Evolutionary conservation across 1,139 yeast species (phyloP).

Genomic region (Protomyces lactucae-debilis): DNA sequence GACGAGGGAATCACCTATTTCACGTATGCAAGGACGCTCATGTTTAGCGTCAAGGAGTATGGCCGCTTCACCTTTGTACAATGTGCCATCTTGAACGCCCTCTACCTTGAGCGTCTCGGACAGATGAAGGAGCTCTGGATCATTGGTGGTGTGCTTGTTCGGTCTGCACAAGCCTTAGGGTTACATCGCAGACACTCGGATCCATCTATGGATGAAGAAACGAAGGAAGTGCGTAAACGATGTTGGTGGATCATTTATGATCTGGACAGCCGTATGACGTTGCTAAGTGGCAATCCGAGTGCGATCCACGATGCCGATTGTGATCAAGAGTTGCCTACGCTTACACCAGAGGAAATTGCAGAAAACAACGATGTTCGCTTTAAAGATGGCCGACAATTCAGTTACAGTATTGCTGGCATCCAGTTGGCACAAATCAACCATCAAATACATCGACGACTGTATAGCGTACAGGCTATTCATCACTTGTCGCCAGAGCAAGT

Average conservation of each 20-base stretch:
- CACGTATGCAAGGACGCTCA: slow-evolving; percentile 5
- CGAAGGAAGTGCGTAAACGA: slow-evolving; percentile 44
- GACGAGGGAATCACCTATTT: not conserved
- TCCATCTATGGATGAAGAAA: slow-evolving; percentile 33
- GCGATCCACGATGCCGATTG: slow-evolving; percentile 48
- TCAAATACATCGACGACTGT: slow-evolving; percentile 36
- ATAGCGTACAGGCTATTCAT: slow-evolving; percentile 36
- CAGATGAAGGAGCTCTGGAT: slow-evolving; percentile 42
- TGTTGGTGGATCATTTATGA: slow-evolving; percentile 57
- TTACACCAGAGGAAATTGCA: not conserved
- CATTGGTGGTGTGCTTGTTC: slow-evolving; percentile 50
- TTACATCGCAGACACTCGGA: slow-evolving; percentile 51
- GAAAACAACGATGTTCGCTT: not conserved
- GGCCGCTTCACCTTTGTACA: slow-evolving; percentile 48
- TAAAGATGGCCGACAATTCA: slow-evolving; percentile 3
- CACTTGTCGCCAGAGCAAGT: slow-evolving; percentile 26
- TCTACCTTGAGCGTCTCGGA: slow-evolving; percentile 49
- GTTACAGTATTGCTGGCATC: slow-evolving; percentile 1
- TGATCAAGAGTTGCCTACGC: slow-evolving; percentile 30
- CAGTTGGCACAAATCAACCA: slow-evolving; percentile 28
- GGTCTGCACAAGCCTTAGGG: slow-evolving; percentile 63
- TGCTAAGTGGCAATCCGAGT: slow-evolving; percentile 60
- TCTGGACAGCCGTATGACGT: slow-evolving; percentile 52
- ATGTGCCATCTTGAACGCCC: slow-evolving; percentile 47
- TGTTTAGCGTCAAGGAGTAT: slow-evolving; percentile 41